Evolutionary conservation across 1,139 yeast species (phyloP), one percentile per base, ranked within the genome.

Genomic region (Scheffersomyces lignicola): DNA sequence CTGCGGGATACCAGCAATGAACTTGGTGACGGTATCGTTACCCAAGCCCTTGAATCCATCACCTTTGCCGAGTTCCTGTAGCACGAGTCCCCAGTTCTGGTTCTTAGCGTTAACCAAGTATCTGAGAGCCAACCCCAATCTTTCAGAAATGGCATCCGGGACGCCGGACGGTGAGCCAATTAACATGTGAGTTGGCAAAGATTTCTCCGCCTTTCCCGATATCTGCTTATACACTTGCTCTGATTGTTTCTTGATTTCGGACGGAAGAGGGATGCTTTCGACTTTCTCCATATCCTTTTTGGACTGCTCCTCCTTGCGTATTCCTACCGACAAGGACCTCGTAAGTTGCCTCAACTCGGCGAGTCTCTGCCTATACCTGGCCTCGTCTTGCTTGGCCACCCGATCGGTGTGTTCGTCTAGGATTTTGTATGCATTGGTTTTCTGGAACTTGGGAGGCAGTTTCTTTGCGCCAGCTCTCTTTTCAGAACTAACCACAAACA

Each of bases 61-160:
- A 4, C 61, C 49, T 6, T 47, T 43, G n/a, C 51, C 47, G 14
- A 83, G 51, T 31, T 70, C 74, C 3, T 63, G 54, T 4, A 83
- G 52, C 3, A 82, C 73, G 22, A 72, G 56, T 12, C 62, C 58
- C 89, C 90, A 83, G 48, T 80, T 66, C 39, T 73, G 78, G 29
- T 63, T 55, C 4, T 62, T 57, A 29, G 66, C 65, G 25, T 72
- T 63, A 2, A 76, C 66, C 29, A 80, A 62, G 42, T 61, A 65
- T 17, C 68, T 65, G 2, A 77, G 57, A 0, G 80, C 58, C 24
- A 74, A 66, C 0, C 79, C 78, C 4, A 83, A 56, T 29, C 67
- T 61, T 1, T 64, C 60, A 12, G 61, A 47, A 5, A 83, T 59
- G 0, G 62, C 42, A 0, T 45, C 43, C 0, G 88, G 86, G 1